phyloP scores from a whole-genome alignment of 352 stramenopile species.

The Pythium volutum region DNA sequence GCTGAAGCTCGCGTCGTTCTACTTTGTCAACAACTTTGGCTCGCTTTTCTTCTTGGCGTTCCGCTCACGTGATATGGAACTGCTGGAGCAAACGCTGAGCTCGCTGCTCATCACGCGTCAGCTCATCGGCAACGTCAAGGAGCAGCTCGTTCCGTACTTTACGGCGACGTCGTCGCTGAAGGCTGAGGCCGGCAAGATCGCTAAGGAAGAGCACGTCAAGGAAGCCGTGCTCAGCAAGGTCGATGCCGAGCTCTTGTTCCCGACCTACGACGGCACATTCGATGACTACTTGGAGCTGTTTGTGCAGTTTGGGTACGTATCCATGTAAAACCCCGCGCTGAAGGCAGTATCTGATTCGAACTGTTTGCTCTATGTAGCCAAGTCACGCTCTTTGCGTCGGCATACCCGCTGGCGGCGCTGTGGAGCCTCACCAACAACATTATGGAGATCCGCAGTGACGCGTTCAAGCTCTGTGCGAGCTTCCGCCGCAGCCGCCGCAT shows the following conservation, averaged over 20 bases:
- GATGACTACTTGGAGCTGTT: conserved; percentile 95
- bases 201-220: conserved; percentile 53
- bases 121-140: conserved; percentile 74
- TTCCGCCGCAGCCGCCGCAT: conserved; percentile 70
- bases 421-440: conserved; percentile 94
- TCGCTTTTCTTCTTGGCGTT: conserved; percentile 96
- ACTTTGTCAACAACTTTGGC: conserved; percentile 97
- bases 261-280: conserved; percentile 84
- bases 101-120: conserved; percentile 82
- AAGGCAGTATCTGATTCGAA: not conserved
- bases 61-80: conserved; percentile 77
- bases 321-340: not conserved
- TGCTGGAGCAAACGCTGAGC: conserved; percentile 90
- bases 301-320: conserved; percentile 87
- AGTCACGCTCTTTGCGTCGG: conserved; percentile 93
- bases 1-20: conserved; percentile 97
- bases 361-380: conserved; percentile 47
- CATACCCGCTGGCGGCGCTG: conserved; percentile 91
- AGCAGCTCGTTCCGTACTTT: conserved; percentile 79
- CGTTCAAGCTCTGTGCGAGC: conserved; percentile 92
- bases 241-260: conserved; percentile 76
- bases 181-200: conserved; percentile 73
- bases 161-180: conserved; percentile 77
- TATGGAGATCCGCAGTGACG: conserved; percentile 94
- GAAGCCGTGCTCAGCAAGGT: conserved; percentile 62